Evolutionary conservation across 2,329 filamentous ascomycete species (phyloP), one percentile per base, ranked within the genome.

Genomic region (Curvularia hawaiiensis): DNA sequence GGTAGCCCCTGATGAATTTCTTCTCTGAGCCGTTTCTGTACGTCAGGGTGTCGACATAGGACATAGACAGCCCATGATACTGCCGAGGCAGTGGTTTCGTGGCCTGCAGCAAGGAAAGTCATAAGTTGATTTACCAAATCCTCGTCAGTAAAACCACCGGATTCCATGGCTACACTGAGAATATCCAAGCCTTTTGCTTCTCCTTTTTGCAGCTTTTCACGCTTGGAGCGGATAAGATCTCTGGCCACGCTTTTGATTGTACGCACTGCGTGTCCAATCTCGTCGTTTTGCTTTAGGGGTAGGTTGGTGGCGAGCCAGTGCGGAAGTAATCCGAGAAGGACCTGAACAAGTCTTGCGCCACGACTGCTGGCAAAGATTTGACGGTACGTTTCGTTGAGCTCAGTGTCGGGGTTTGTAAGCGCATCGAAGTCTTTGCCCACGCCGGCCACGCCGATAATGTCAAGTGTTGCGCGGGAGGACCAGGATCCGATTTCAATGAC

Each of bases 71-170:
- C 80, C 83, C 83, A 86, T 33, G 79, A 80, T 56, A 85, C 73
- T 18, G 83, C 78, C 14, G 77, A 78, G 2, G 84, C 82, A 8
- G 84, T 85, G 0, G 84, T 86, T 73, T 86, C 84, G 61, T 86
- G 80, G 41, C 79, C 81, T 0, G 92, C 92, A 0, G 89, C 89
- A 5, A 96, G 84, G 79, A 96, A 95, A 0, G 91, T 96, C 90
- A 96, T 95, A 72, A 95, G 84, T 77, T 96, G 92, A 73, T 95
- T 90, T 35, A 92, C 85, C n/a, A 96, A 84, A 59, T 91, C 87
- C 48, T 92, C 89, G 61, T 95, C 90, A 12, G 79, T 84, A 76
- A 96, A 95, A 6, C 82, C 86, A 46, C 90, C 90, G 39, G 87
- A 91, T 71, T 88, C 84, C 47, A 96, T 80, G 16, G 92, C 92